Conservation (phyloP, 306 rosid species). For the Cicer bijugum region DNA sequence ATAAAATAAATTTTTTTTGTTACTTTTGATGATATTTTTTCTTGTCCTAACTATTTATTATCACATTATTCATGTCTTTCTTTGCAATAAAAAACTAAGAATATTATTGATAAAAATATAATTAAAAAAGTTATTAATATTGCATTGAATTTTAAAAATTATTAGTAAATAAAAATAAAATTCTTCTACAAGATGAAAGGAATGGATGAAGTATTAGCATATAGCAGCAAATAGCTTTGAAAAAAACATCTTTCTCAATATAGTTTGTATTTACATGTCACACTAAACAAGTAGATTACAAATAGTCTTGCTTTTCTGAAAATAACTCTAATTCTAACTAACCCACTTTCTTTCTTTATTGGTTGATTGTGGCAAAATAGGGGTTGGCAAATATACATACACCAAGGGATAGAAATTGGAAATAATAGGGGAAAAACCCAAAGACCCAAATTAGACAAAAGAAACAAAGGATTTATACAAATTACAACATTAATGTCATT, state of each 20-base stretch:
- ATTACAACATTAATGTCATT: not conserved
- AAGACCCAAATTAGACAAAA: not conserved
- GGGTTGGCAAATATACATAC: constrained; percentile 2
- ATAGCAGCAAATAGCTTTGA: constrained; percentile 1
- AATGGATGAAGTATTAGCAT: too few relatives aligned
- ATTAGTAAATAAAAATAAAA: too few relatives aligned
- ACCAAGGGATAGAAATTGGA: not conserved
- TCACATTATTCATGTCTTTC: too few relatives aligned
- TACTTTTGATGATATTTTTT: too few relatives aligned
- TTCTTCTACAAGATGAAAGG: too few relatives aligned
- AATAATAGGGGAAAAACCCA: not conserved
- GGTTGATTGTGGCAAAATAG: not conserved
- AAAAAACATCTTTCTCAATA: not conserved
- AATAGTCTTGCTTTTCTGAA: not conserved
- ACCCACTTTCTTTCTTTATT: too few relatives aligned
- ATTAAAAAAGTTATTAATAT: too few relatives aligned
- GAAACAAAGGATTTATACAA: not conserved
- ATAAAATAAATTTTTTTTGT: too few relatives aligned
- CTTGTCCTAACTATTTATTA: too few relatives aligned
- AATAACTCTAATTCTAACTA: not conserved
- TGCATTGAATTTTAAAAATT: too few relatives aligned
- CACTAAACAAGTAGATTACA: constrained; percentile 5
- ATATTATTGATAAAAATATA: too few relatives aligned
- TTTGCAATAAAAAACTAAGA: too few relatives aligned
- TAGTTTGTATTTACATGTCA: not conserved